Conservation (phyloP, 768 basidiomycete genomes). For the Psilocybe cyanescens region DNA sequence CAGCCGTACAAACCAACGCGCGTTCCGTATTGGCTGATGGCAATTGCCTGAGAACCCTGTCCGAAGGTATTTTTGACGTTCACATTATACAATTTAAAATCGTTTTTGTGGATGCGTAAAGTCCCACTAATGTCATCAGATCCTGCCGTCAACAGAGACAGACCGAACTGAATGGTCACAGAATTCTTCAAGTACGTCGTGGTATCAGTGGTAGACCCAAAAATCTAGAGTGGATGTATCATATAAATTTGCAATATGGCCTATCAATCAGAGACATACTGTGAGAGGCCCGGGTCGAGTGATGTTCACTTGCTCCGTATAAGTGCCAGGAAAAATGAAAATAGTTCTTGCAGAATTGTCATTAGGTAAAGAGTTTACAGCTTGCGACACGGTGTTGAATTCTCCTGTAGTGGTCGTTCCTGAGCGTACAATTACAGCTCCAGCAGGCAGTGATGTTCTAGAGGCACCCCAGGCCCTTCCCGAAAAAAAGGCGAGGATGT, state of each 20-base stretch:
- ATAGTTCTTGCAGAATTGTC: slow-evolving; percentile 38
- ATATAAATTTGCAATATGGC: not conserved
- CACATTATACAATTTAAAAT: slow-evolving; percentile 54
- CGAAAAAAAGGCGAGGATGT: not conserved
- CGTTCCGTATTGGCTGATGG: slow-evolving; percentile 52
- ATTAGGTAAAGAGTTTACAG: slow-evolving; percentile 42
- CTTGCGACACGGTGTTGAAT: slow-evolving; percentile 41
- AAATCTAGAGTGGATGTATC: slow-evolving; percentile 33
- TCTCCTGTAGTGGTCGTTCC: slow-evolving; percentile 40
- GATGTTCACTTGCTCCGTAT: slow-evolving; percentile 46
- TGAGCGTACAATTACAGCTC: slow-evolving; percentile 43
- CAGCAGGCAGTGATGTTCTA: slow-evolving; percentile 40
- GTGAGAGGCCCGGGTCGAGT: slow-evolving; percentile 48
- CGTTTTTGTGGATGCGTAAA: slow-evolving; percentile 48
- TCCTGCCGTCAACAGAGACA: slow-evolving; percentile 38
- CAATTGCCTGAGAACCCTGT: slow-evolving; percentile 48
- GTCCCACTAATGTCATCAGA: slow-evolving; percentile 54
- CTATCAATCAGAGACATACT: slow-evolving; percentile 18
- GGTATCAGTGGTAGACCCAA: slow-evolving; percentile 47
- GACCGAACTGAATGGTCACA: slow-evolving; percentile 41
- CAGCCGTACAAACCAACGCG: slow-evolving; percentile 49
- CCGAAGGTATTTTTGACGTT: slow-evolving; percentile 53
- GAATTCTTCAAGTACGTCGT: slow-evolving; percentile 41
- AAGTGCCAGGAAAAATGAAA: slow-evolving; percentile 51
- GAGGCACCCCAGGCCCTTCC: slow-evolving; percentile 3